Evolutionary conservation across 225 moss, liverwort and hornwort genomes (phyloP).

Genomic region (Lunularia cruciata): DNA sequence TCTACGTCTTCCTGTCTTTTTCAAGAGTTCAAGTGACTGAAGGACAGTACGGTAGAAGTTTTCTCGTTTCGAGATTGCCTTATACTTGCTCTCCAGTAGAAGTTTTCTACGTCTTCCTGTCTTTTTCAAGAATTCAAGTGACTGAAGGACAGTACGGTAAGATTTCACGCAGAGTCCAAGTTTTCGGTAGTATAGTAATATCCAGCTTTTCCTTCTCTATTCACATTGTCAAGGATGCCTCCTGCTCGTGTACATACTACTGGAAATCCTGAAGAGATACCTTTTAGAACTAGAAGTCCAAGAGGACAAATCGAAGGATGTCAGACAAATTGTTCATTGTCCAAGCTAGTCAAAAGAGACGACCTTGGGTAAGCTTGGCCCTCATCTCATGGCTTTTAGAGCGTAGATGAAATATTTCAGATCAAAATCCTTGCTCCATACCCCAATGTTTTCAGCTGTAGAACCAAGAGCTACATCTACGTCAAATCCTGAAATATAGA

Average conservation of each 20-base stretch:
- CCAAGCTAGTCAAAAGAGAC: too few relatives aligned
- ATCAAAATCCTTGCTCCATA: slow-evolving; percentile 90
- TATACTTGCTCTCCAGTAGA: slow-evolving; percentile 92
- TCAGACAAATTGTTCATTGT: too few relatives aligned
- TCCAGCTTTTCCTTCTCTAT: slow-evolving; percentile 74
- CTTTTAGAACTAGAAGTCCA: slow-evolving; percentile 93
- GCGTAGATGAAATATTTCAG: slow-evolving; percentile 77
- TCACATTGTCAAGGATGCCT: slow-evolving; percentile 87
- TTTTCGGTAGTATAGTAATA: slow-evolving; percentile 73
- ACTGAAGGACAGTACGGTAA: slow-evolving; percentile 51
- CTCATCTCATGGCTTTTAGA: slow-evolving; percentile 73
- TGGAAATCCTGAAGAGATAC: slow-evolving; percentile 86
- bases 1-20: slow-evolving; percentile 72
- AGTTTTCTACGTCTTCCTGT: slow-evolving; percentile 80
- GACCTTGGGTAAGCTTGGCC: slow-evolving; percentile 61
- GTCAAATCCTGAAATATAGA: too few relatives aligned
- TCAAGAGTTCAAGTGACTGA: slow-evolving; percentile 53
- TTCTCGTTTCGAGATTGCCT: slow-evolving; percentile 72
- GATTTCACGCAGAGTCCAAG: slow-evolving; percentile 64
- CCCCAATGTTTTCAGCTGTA: slow-evolving; percentile 82
- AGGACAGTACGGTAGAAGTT: slow-evolving; percentile 59
- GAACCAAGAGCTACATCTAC: too few relatives aligned
- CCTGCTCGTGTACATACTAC: slow-evolving; percentile 89
- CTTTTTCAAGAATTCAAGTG: slow-evolving; percentile 54
- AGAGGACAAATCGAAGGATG: too few relatives aligned